These are phyloP conservation scores for Botrytis byssoidea DNA, from an alignment of 2,329 filamentous ascomycete genomes.

Conservation along the genomic window DNA sequence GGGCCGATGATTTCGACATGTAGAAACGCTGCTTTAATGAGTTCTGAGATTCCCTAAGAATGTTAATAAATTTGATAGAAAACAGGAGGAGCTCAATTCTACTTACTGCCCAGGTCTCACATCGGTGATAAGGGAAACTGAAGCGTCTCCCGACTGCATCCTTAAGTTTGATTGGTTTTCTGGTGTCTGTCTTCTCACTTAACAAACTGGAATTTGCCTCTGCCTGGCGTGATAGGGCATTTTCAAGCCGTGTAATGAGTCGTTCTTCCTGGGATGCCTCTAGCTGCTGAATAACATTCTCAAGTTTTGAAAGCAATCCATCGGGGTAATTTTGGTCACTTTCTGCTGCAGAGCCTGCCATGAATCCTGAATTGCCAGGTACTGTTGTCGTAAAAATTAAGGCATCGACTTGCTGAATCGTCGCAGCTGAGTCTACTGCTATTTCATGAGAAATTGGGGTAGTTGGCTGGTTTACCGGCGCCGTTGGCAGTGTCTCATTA, in stretches of 20 bases:
- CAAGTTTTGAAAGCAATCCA: neutral
- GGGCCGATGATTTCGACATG: conserved; percentile 75
- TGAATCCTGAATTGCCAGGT: neutral
- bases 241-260: conserved; percentile 7
- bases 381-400: neutral
- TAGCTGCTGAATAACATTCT: neutral
- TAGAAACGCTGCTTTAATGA: conserved; percentile 80
- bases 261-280: conserved; percentile 7
- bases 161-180: conserved; percentile 69
- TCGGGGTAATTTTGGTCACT: neutral
- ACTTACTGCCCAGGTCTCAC: conserved; percentile 78
- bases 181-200: neutral
- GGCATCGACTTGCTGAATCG: neutral
- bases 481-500: neutral
- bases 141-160: conserved; percentile 90
- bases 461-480: neutral
- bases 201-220: neutral
- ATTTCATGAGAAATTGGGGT: neutral
- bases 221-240: neutral
- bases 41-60: conserved; percentile 78
- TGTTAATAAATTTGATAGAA: conserved; percentile 31
- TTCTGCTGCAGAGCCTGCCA: neutral
- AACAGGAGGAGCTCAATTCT: neutral
- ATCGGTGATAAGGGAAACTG: conserved; percentile 84
- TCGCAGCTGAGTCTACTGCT: neutral